Evolutionary conservation across 805 yeast species (phyloP).

Genomic region (Kodamaea nitidulidarum): DNA sequence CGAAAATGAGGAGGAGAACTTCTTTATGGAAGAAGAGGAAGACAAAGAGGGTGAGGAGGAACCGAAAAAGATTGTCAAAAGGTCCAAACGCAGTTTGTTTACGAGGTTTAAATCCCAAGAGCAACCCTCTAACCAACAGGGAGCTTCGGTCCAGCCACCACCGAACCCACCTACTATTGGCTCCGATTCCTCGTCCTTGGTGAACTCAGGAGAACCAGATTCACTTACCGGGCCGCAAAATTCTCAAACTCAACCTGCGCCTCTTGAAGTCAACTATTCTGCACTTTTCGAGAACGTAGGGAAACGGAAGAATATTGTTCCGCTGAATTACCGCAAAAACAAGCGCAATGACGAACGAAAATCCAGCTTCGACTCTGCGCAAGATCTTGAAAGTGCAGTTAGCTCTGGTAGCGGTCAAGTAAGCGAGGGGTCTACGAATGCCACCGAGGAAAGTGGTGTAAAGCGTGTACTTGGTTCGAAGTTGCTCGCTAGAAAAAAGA

Average conservation of each 20-base stretch:
- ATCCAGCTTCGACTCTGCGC: conserved; percentile 1
- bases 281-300: conserved; percentile 43
- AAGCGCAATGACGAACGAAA: conserved; percentile 20
- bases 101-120: conserved; percentile 31
- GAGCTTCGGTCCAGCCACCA: too few species aligned
- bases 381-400: conserved; percentile 4
- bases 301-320: conserved; percentile 31
- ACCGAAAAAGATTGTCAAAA: conserved; percentile 25
- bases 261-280: conserved; percentile 37
- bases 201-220: conserved; percentile 12
- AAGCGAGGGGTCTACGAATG: conserved; percentile 6
- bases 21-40: conserved; percentile 5
- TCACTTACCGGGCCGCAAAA: conserved; percentile 12
- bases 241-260: conserved; percentile 8
- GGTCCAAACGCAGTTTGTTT: conserved; percentile 34
- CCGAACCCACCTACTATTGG: too few species aligned
- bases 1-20: conserved; percentile 4
- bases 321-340: conserved; percentile 19
- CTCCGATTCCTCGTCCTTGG: not conserved
- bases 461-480: conserved; percentile 40
- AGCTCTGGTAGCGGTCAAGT: not conserved
- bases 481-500: conserved; percentile 29
- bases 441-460: conserved; percentile 22
- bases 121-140: not conserved
- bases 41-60: conserved; percentile 7